These are phyloP conservation scores for Tricholoma flavovirens DNA, from an alignment of 768 basidiomycete genomes.

Conservation along the genomic window DNA sequence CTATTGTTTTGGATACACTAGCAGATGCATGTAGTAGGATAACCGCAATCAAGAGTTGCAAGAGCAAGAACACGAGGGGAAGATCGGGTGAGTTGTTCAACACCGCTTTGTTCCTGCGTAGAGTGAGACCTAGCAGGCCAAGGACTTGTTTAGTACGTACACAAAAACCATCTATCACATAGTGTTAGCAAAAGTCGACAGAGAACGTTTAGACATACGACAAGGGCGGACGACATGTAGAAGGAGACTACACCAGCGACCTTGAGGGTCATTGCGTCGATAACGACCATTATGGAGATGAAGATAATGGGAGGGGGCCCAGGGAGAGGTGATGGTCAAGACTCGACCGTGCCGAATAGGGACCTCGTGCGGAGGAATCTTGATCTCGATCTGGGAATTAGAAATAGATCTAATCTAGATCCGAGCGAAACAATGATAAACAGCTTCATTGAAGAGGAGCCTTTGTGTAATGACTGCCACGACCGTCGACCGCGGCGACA, in stretches of 20 bases:
- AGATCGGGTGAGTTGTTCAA: constrained; percentile 60
- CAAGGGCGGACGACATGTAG: constrained; percentile 72
- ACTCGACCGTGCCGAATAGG: neutral
- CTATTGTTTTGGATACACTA: constrained; percentile 40
- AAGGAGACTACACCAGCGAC: constrained; percentile 71
- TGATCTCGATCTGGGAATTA: neutral
- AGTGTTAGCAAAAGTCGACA: neutral
- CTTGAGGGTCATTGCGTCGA: constrained; percentile 34
- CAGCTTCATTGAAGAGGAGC: too few relatives aligned
- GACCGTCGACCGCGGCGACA: neutral
- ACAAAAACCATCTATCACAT: constrained; percentile 46
- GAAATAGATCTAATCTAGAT: constrained; percentile 8
- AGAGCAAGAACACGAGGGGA: constrained; percentile 60
- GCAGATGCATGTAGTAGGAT: constrained; percentile 54
- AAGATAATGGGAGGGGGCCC: neutral
- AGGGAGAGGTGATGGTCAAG: neutral
- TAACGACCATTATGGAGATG: constrained; percentile 21
- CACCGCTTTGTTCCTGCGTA: constrained; percentile 66
- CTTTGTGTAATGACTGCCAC: neutral
- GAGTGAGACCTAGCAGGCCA: constrained; percentile 3
- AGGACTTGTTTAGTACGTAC: constrained; percentile 20
- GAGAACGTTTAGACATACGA: constrained; percentile 40
- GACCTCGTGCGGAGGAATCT: neutral
- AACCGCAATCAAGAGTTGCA: constrained; percentile 68
- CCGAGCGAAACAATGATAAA: neutral